phyloP scores from a whole-genome alignment of 495 filamentous ascomycete species.

The Glonium stellatum region DNA sequence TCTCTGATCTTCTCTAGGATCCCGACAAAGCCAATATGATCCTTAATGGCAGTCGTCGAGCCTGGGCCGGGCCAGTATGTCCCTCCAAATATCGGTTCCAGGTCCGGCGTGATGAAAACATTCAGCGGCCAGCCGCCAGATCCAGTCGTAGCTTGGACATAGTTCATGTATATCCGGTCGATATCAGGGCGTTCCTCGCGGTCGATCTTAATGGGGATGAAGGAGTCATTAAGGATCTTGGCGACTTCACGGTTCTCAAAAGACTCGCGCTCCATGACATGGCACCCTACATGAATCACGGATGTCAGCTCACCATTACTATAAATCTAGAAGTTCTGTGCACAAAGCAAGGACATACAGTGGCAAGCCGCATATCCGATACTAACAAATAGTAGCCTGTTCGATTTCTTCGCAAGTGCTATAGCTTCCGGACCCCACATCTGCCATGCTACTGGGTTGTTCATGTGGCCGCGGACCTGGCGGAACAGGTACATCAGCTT shows the following conservation, averaged over 20 bases:
- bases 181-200: conserved; percentile 92
- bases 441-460: conserved; percentile 92
- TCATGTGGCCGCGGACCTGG: conserved; percentile 68
- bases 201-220: conserved; percentile 90
- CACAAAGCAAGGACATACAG: conserved; percentile 48
- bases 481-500: conserved; percentile 6
- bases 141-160: conserved; percentile 86
- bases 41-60: conserved; percentile 42
- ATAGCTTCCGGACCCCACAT: conserved; percentile 74
- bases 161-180: conserved; percentile 97
- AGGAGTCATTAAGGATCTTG: conserved; percentile 71
- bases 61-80: conserved; percentile 91
- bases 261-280: conserved; percentile 90
- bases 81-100: conserved; percentile 91
- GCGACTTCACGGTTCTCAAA: conserved; percentile 81
- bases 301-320: neutral
- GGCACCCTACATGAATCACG: conserved; percentile 55
- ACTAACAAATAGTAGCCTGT: conserved; percentile 85
- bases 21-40: conserved; percentile 64
- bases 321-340: neutral
- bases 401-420: conserved; percentile 64
- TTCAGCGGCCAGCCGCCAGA: conserved; percentile 95
- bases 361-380: conserved; percentile 96
- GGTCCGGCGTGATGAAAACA: conserved; percentile 87
- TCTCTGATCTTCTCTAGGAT: conserved; percentile 74